Conservation (phyloP, 768 basidiomycete genomes). For the Serendipita sp. region DNA sequence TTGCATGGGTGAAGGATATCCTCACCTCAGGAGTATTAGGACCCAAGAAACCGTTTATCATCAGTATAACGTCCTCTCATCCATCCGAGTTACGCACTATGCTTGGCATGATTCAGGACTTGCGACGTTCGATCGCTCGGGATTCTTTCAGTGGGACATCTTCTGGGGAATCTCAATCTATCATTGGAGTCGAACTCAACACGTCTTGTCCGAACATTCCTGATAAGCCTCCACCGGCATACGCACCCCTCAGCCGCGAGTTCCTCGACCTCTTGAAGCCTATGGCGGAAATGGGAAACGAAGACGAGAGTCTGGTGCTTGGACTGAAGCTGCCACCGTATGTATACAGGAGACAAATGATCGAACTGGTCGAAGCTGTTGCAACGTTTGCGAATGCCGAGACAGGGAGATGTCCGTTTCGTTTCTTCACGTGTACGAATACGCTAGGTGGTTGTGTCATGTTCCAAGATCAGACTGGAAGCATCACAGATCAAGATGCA, state of each 20-base stretch:
- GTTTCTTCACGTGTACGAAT: constrained; percentile 69
- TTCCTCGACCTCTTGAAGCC: constrained; percentile 28
- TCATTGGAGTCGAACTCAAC: constrained; percentile 64
- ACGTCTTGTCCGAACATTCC: constrained; percentile 72
- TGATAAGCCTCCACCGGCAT: constrained; percentile 40
- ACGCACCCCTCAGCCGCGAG: constrained; percentile 23
- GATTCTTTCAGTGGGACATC: background rate
- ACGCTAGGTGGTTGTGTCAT: constrained; percentile 58
- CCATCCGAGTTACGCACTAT: constrained; percentile 35
- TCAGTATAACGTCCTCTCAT: constrained; percentile 58
- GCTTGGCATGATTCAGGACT: constrained; percentile 41
- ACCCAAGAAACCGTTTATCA: constrained; percentile 47
- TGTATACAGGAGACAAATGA: constrained; percentile 44
- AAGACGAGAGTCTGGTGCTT: constrained; percentile 41
- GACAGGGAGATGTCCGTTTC: constrained; percentile 27
- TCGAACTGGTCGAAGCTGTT: constrained; percentile 33
- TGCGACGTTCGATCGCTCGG: constrained; percentile 26
- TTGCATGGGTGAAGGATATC: constrained; percentile 19
- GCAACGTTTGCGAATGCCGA: constrained; percentile 22
- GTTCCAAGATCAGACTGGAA: constrained; percentile 28
- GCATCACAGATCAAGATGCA: constrained; percentile 3
- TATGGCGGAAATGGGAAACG: constrained; percentile 32
- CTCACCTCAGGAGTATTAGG: constrained; percentile 17
- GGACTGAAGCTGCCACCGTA: constrained; percentile 75
- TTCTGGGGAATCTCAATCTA: background rate